Evolutionary conservation across 2,329 filamentous ascomycete genomes (phyloP).

Genomic region (Stagonosporopsis cucurbitacearum): DNA sequence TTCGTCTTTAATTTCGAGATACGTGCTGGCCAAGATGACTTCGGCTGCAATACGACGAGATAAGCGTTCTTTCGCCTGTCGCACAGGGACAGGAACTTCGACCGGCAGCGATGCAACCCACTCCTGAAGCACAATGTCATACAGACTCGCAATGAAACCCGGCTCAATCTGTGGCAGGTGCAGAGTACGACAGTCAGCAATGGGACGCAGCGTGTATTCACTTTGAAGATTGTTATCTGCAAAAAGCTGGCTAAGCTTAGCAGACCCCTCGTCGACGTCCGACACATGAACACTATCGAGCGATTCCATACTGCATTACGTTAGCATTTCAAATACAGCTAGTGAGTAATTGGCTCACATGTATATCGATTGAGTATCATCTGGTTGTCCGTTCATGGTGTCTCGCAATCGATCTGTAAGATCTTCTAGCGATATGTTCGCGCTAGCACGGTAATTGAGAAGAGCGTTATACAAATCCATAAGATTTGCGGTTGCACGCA

Average conservation of each 20-base stretch:
- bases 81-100: constrained; percentile 31
- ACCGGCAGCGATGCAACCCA: constrained; percentile 42
- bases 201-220: constrained; percentile 13
- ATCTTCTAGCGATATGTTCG: constrained; percentile 17
- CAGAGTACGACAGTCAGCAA: constrained; percentile 28
- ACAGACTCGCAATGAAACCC: constrained; percentile 33
- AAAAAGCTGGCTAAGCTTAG: constrained; percentile 29
- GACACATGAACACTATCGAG: constrained; percentile 25
- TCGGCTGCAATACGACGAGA: constrained; percentile 48
- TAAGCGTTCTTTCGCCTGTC: constrained; percentile 41
- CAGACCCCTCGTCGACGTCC: constrained; percentile 43
- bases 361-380: constrained; percentile 20
- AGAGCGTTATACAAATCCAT: constrained; percentile 26
- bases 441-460: neutral
- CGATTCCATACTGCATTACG: constrained; percentile 31
- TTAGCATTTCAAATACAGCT: constrained; percentile 1
- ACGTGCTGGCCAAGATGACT: constrained; percentile 45
- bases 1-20: constrained; percentile 18
- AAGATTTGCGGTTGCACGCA: constrained; percentile 13
- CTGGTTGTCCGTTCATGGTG: constrained; percentile 17
- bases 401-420: constrained; percentile 24
- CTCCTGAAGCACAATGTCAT: constrained; percentile 41
- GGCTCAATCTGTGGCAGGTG: constrained; percentile 15
- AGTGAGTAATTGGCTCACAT: constrained; percentile 26
- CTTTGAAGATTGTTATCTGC: neutral